These are phyloP conservation scores for Mortierella sp. DNA, from an alignment of 371 early-diverging fungal species.

Conservation along the genomic window DNA sequence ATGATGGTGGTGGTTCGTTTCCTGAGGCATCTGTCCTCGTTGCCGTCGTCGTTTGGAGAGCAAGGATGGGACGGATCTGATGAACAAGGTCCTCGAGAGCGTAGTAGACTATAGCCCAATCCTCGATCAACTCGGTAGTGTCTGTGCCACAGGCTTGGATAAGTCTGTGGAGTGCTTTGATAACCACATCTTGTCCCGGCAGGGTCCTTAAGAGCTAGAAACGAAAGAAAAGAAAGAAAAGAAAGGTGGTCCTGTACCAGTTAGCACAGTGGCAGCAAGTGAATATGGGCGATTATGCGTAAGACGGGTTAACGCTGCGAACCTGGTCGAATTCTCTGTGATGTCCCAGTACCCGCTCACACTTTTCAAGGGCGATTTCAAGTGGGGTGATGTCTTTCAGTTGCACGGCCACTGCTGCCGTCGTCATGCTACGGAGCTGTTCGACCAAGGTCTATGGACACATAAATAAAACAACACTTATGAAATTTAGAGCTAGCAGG, in stretches of 20 bases:
- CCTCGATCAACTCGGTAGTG: constrained; percentile 24
- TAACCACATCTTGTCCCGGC: constrained; percentile 11
- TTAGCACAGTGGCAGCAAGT: neutral
- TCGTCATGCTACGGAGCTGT: constrained; percentile 20
- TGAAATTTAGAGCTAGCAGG: too few relatives aligned
- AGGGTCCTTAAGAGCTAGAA: constrained; percentile 18
- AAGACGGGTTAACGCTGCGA: neutral
- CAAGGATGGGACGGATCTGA: constrained; percentile 1
- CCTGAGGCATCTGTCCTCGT: too few relatives aligned
- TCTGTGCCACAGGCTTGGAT: constrained; percentile 16
- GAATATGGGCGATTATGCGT: neutral
- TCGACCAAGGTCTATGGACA: constrained; percentile 20
- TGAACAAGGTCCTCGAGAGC: constrained; percentile 27
- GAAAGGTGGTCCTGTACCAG: neutral
- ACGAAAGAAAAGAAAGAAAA: neutral
- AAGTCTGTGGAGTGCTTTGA: constrained; percentile 19
- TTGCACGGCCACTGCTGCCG: constrained; percentile 19
- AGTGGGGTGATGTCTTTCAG: constrained; percentile 10
- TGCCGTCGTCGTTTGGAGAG: neutral
- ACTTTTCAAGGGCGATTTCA: constrained; percentile 6
- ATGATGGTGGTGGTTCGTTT: neutral
- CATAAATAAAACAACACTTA: neutral
- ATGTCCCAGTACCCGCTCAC: constrained; percentile 29
- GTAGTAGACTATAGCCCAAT: constrained; percentile 31
- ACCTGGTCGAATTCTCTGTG: constrained; percentile 34